phyloP scores from a whole-genome alignment of 495 filamentous ascomycete genomes.

The Neurospora sp. region DNA sequence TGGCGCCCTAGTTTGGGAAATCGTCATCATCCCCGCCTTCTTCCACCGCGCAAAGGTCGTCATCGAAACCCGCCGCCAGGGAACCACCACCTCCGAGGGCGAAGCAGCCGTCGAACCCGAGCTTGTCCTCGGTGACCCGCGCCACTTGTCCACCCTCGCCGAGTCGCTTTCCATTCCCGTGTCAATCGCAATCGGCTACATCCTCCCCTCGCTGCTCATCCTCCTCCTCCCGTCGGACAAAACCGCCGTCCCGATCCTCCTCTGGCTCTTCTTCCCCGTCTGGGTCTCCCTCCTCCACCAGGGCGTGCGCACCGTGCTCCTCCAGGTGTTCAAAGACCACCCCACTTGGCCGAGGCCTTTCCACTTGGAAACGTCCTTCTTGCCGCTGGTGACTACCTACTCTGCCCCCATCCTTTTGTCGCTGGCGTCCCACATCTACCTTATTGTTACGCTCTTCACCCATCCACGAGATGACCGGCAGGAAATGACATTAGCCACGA shows the following conservation, averaged over 20 bases:
- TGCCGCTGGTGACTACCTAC: slow-evolving; percentile 21
- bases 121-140: slow-evolving; percentile 16
- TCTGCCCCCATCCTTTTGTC: slow-evolving; percentile 25
- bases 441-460: slow-evolving; percentile 19
- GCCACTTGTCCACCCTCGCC: slow-evolving; percentile 22
- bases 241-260: slow-evolving; percentile 50
- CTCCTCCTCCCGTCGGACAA: slow-evolving; percentile 54
- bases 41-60: slow-evolving; percentile 22
- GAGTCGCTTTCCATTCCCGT: slow-evolving; percentile 31
- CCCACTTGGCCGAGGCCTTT: slow-evolving; percentile 1
- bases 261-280: slow-evolving; percentile 34
- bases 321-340: slow-evolving; percentile 2
- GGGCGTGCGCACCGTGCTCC: slow-evolving; percentile 12
- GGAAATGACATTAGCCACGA: slow-evolving; percentile 29
- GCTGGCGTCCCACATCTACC: slow-evolving; percentile 17
- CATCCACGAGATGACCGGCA: slow-evolving; percentile 21
- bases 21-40: slow-evolving; percentile 32
- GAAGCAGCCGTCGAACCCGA: slow-evolving; percentile 11
- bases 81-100: neutral
- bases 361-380: slow-evolving; percentile 23
- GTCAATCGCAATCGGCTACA: slow-evolving; percentile 25
- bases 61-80: slow-evolving; percentile 9
- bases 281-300: slow-evolving; percentile 26
- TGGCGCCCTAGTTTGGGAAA: slow-evolving; percentile 31
- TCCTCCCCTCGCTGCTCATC: slow-evolving; percentile 46